Conservation (phyloP, 2,329 filamentous ascomycete species). For the Talaromyces sp. region DNA sequence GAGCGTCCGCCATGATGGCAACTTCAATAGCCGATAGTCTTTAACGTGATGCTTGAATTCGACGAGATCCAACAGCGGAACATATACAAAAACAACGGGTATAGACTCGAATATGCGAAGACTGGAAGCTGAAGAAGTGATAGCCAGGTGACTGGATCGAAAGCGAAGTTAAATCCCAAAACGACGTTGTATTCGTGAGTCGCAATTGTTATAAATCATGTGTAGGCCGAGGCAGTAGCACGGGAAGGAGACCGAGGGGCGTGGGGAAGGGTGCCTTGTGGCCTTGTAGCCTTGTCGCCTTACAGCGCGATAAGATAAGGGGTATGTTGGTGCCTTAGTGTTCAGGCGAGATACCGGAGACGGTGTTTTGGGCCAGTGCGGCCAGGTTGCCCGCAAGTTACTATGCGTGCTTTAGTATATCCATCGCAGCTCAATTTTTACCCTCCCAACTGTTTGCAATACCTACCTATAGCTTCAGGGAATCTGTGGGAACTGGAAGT, state of each 20-base stretch:
- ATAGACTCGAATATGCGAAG: not conserved
- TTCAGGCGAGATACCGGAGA: not conserved
- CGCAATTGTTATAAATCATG: slow-evolving; percentile 3
- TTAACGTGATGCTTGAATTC: not conserved
- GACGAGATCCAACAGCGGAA: not conserved
- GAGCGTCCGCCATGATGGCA: slow-evolving; percentile 59
- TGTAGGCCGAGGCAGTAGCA: slow-evolving; percentile 2
- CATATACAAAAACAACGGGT: not conserved
- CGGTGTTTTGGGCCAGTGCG: slow-evolving; percentile 15
- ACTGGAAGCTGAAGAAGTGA: not conserved
- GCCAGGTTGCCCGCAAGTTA: slow-evolving; percentile 19
- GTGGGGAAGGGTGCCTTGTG: not conserved
- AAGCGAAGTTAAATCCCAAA: not conserved
- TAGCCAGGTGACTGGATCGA: not conserved
- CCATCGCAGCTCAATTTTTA: slow-evolving; percentile 3
- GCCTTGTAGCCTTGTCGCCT: slow-evolving; percentile 15
- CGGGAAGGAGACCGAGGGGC: not conserved
- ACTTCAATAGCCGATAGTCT: not conserved
- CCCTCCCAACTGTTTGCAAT: slow-evolving; percentile 15
- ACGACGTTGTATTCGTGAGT: not conserved
- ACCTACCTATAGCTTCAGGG: slow-evolving; percentile 5
- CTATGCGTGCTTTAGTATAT: not conserved
- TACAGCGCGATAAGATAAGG: slow-evolving; percentile 18
- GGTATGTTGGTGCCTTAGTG: not conserved
- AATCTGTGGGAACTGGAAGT: not conserved